These are phyloP conservation scores for Trichosporon inkin DNA, from an alignment of 1,284 basidiomycete species.

Conservation along the genomic window DNA sequence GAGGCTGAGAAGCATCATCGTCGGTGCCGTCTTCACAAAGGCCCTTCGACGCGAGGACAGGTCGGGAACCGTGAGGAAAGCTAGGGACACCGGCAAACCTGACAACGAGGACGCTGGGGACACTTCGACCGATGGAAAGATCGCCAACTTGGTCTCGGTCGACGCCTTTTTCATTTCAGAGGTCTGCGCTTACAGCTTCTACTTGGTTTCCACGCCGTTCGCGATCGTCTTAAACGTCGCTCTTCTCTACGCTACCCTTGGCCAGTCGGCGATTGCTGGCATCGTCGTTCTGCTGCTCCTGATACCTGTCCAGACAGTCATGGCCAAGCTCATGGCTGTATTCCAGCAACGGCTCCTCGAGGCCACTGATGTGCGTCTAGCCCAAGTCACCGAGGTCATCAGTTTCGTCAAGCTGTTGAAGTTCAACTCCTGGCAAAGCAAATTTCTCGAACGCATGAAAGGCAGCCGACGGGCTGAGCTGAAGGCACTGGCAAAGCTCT, in stretches of 20 bases:
- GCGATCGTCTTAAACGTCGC: slow-evolving; percentile 51
- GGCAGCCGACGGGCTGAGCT: slow-evolving; percentile 53
- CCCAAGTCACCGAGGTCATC: slow-evolving; percentile 56
- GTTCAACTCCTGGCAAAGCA: slow-evolving; percentile 54
- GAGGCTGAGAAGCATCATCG: slow-evolving; percentile 52
- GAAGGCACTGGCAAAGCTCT: slow-evolving; percentile 49
- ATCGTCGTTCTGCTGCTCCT: slow-evolving; percentile 49
- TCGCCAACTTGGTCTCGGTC: slow-evolving; percentile 56
- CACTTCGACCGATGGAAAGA: slow-evolving; percentile 53
- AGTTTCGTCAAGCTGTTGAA: slow-evolving; percentile 54
- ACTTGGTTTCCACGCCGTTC: slow-evolving; percentile 48
- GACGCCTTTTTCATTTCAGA: slow-evolving; percentile 54
- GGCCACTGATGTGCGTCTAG: slow-evolving; percentile 56
- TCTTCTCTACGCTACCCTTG: slow-evolving; percentile 52
- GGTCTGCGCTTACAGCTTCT: slow-evolving; percentile 48
- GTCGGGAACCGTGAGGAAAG: slow-evolving; percentile 41
- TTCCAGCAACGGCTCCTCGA: slow-evolving; percentile 53
- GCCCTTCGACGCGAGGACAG: slow-evolving; percentile 54
- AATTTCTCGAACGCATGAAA: slow-evolving; percentile 54
- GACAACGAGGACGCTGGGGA: slow-evolving; percentile 27
- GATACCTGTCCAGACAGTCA: slow-evolving; percentile 48
- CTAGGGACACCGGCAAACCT: slow-evolving; percentile 7
- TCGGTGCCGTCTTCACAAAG: slow-evolving; percentile 57
- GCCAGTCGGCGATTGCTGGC: slow-evolving; percentile 51
- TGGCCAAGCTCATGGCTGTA: slow-evolving; percentile 51